Base-by-base conservation (phyloP, 495 filamentous ascomycete species). In the Aspergillus carlsbadensis region DNA sequence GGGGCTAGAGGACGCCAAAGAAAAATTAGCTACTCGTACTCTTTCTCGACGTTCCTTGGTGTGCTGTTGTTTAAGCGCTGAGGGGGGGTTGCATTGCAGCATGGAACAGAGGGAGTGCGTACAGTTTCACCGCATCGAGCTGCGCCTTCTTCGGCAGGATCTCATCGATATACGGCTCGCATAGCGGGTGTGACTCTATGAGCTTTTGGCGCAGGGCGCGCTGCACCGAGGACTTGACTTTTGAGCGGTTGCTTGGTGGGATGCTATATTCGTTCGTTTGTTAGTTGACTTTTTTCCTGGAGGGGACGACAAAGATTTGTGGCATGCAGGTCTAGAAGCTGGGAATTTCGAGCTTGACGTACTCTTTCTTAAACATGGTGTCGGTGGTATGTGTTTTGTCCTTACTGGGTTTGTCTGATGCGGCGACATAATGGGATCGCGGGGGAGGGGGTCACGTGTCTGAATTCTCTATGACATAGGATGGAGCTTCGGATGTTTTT, bases 171-270 rank as follows among this genome's bases (percentile, higher is more conserved):
- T 89, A 80, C 0, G 91, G 91, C 54, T 84, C 85, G 50, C 97
- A 89, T 14, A 88, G 80, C 1, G 94, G 94, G 74, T 92, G 96
- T 41, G 91, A 87, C 34, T 90, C 82, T 58, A 90, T 72, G 63
- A 97, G 77, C 62, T 89, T 89, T 54, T 86, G 79, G 63, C 94
- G 88, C 56, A 98, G 82, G 58, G 78, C 84, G 58, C 94, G 90
- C 75, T 96, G 91, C 39, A 89, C 90, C 15, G 92, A 96, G 63
- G 93, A 96, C 75, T 98, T 98, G 72, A 98, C 90, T 81, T 98
- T 98, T 58, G 91, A 89, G 72, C 93, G 94, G 52, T 89, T 85
- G 52, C 87, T 86, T 8, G 86, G 73, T 64, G 84, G 79, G 70
- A 97, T 70, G 57, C 60, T 68, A 26, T 43, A 36, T 13, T 21